Conservation (phyloP, 305 asterid species). For the Petunia hybrid region DNA sequence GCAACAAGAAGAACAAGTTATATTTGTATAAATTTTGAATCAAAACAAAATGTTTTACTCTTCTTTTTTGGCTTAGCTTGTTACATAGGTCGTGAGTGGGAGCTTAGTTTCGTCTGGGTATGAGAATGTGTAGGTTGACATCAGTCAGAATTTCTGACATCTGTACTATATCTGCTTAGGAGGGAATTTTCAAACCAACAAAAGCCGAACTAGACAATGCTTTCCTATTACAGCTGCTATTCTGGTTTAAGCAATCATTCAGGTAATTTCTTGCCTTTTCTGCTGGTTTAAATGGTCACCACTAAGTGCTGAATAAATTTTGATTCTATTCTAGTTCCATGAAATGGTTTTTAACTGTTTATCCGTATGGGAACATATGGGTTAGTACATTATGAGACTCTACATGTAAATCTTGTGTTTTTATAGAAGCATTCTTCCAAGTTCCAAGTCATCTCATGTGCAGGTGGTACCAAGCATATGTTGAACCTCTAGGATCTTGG, state of each 20-base stretch:
- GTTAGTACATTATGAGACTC: not conserved
- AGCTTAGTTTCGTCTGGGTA: conserved; percentile 40
- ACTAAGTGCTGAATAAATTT: not conserved
- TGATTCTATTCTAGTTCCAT: conserved; percentile 28
- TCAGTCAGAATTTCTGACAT: conserved; percentile 20
- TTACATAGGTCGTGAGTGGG: conserved; percentile 39
- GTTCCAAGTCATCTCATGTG: not conserved
- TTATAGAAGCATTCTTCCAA: not conserved
- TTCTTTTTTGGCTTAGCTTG: conserved; percentile 36
- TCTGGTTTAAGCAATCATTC: conserved; percentile 99
- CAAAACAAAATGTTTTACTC: conserved; percentile 29
- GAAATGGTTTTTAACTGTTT: conserved; percentile 8
- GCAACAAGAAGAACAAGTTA: not conserved
- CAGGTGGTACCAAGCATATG: not conserved
- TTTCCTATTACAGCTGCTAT: conserved; percentile 90
- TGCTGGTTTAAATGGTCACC: conserved; percentile 1
- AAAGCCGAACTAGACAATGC: conserved; percentile 80
- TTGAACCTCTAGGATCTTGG: not conserved
- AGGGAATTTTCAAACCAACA: conserved; percentile 77
- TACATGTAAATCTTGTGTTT: not conserved
- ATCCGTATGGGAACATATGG: conserved; percentile 28
- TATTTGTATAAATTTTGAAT: not conserved
- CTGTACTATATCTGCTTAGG: conserved; percentile 55
- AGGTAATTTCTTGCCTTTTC: conserved; percentile 50
- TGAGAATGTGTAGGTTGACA: conserved; percentile 32